Conservation (phyloP, 2,329 filamentous ascomycete species). For the Diaporthe australafricana region DNA sequence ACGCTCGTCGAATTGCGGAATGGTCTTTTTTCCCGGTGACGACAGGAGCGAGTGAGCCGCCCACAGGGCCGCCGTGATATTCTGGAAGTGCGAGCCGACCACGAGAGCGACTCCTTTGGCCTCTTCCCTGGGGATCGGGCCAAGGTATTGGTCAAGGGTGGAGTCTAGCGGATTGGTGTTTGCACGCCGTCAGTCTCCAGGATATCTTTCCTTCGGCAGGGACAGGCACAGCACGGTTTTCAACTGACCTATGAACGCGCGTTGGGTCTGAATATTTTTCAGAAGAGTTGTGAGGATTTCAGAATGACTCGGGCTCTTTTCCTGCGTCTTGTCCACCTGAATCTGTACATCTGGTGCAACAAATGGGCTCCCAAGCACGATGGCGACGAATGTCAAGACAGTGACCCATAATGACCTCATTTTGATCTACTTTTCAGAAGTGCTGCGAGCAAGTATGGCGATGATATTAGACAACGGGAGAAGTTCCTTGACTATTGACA, state of each 20-base stretch:
- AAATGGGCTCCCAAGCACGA: not conserved
- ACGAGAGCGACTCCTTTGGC: not conserved
- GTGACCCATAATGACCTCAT: slow-evolving; percentile 15
- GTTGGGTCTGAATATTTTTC: not conserved
- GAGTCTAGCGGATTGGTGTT: not conserved
- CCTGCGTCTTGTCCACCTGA: not conserved
- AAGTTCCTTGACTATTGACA: not conserved
- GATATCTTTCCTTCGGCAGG: not conserved
- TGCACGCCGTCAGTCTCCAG: not conserved
- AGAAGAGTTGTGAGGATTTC: slow-evolving; percentile 10
- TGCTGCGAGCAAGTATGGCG: not conserved
- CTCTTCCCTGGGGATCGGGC: not conserved
- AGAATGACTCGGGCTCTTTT: not conserved
- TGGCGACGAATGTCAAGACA: not conserved
- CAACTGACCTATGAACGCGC: slow-evolving; percentile 5
- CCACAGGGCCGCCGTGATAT: not conserved
- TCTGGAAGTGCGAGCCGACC: not conserved
- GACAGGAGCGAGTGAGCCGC: not conserved
- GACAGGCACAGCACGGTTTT: too few relatives aligned
- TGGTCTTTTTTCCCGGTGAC: not conserved
- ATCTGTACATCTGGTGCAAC: not conserved
- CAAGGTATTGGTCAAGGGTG: not conserved
- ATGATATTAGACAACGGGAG: not conserved
- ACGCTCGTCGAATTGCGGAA: not conserved
- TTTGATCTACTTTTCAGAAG: not conserved